Evolutionary conservation across 1,284 basidiomycete species (phyloP).

Genomic region (Inonotus obliquus): DNA sequence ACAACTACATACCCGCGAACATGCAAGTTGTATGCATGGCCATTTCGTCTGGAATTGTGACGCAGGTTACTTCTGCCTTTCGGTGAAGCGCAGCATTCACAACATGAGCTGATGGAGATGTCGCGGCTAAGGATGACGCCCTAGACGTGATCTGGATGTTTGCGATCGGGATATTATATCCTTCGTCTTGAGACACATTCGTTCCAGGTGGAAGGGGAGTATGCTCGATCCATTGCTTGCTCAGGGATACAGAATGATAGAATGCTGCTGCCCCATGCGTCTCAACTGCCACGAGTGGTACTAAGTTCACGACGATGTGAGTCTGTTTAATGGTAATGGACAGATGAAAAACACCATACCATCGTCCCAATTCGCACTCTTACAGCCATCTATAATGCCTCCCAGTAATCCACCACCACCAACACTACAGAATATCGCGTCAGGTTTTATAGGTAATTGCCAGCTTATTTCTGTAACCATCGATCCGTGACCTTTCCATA

Average conservation of each 20-base stretch:
- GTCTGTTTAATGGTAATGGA: background rate
- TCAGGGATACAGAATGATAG: conserved; percentile 62
- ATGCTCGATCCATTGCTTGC: conserved; percentile 33
- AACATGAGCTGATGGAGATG: conserved; percentile 51
- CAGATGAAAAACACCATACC: conserved; percentile 36
- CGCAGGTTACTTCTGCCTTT: conserved; percentile 47
- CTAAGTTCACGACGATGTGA: conserved; percentile 30
- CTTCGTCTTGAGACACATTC: conserved; percentile 24
- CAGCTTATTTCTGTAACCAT: conserved; percentile 58
- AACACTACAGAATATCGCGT: conserved; percentile 72
- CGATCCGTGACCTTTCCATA: conserved; percentile 72
- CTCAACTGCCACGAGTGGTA: conserved; percentile 60
- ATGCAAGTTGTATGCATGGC: conserved; percentile 51
- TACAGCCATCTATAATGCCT: conserved; percentile 63
- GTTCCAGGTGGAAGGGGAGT: conserved; percentile 18
- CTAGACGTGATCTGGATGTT: conserved; percentile 55
- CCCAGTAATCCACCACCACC: conserved; percentile 69
- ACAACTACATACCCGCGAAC: conserved; percentile 48
- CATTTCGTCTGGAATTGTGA: conserved; percentile 61
- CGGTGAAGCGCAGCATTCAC: conserved; percentile 60
- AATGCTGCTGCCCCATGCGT: conserved; percentile 71
- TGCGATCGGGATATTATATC: conserved; percentile 46
- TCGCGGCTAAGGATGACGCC: conserved; percentile 69
- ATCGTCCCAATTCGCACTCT: conserved; percentile 55
- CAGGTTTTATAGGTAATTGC: conserved; percentile 53